A percentile compares a stretch with the other conserved stretches of the same genome.
phyloP scores from a whole-genome alignment of 2,329 filamentous ascomycete genomes.

The Chaetomium globosum region DNA sequence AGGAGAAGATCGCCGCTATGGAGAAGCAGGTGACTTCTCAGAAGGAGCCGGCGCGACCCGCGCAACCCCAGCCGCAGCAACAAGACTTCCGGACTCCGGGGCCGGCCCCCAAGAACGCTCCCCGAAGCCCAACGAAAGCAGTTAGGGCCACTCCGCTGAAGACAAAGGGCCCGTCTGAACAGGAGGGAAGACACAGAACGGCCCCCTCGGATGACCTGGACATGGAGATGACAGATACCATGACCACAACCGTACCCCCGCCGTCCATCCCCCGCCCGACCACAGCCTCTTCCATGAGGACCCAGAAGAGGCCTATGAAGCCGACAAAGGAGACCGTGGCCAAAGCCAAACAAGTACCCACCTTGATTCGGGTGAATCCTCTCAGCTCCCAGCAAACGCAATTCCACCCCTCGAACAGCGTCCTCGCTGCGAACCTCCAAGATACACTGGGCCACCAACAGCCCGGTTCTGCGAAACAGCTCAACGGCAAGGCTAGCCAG shows the following conservation, averaged over 20 bases:
- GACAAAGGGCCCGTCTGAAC: constrained; percentile 42
- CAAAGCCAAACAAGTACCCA: constrained; percentile 69
- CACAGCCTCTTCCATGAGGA: constrained; percentile 53
- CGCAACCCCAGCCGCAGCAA: constrained; percentile 23
- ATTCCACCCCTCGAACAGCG: constrained; percentile 61
- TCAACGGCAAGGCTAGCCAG: constrained; percentile 68
- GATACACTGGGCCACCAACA: constrained; percentile 52
- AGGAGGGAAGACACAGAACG: constrained; percentile 42
- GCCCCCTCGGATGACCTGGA: constrained; percentile 48
- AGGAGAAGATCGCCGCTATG: constrained; percentile 41
- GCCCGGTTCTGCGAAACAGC: constrained; percentile 45
- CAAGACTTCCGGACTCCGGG: constrained; percentile 39
- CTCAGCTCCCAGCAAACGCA: constrained; percentile 62
- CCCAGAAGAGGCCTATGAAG: constrained; percentile 60
- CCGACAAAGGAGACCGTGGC: constrained; percentile 61
- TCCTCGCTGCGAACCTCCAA: constrained; percentile 60
- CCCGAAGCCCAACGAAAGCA: constrained; percentile 49
- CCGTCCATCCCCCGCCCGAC: constrained; percentile 60
- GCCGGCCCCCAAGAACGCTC: constrained; percentile 38
- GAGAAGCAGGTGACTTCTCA: constrained; percentile 57
- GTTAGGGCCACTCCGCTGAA: constrained; percentile 58
- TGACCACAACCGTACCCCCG: constrained; percentile 59
- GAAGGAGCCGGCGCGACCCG: constrained; percentile 52
- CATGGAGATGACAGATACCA: constrained; percentile 59
- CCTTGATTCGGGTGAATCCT: constrained; percentile 71